These are phyloP conservation scores for Wallacemonas sp. DNA, from an alignment of 208 protist species.

Conservation along the genomic window DNA sequence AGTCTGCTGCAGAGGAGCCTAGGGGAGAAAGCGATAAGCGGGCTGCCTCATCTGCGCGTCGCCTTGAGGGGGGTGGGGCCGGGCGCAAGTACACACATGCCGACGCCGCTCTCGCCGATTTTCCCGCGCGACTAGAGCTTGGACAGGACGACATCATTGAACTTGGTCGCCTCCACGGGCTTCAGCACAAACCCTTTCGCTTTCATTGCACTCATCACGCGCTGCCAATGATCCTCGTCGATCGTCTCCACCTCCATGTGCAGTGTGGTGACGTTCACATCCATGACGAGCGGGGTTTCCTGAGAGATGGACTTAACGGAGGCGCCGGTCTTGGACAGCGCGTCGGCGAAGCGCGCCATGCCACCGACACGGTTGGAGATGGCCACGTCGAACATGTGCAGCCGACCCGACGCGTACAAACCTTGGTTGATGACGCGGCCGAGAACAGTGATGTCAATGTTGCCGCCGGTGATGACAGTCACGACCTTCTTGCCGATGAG, in stretches of 20 bases:
- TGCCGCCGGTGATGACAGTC: slow-evolving; percentile 85
- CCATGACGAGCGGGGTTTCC: slow-evolving; percentile 71
- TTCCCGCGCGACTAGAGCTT: slow-evolving; percentile 25
- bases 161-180: slow-evolving; percentile 32
- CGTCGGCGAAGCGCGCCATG: slow-evolving; percentile 47
- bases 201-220: slow-evolving; percentile 28
- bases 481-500: slow-evolving; percentile 74
- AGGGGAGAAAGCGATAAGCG: no score
- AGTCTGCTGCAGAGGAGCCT: no score
- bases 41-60: no score
- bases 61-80: no score
- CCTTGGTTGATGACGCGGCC: slow-evolving; percentile 86
- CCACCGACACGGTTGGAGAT: slow-evolving; percentile 85
- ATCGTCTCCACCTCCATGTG: slow-evolving; percentile 59
- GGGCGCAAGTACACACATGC: not conserved
- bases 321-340: slow-evolving; percentile 50
- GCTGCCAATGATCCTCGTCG: slow-evolving; percentile 33
- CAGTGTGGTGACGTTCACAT: slow-evolving; percentile 41
- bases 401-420: slow-evolving; percentile 64
- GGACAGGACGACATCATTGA: slow-evolving; percentile 36
- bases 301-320: slow-evolving; percentile 80
- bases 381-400: slow-evolving; percentile 66
- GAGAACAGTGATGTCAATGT: slow-evolving; percentile 90
- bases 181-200: slow-evolving; percentile 35
- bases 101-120: no score